A percentile compares a stretch with the other conserved stretches of the same genome.
Conservation (phyloP, 1,284 basidiomycete genomes). For the Fomitiporia mediterranea region DNA sequence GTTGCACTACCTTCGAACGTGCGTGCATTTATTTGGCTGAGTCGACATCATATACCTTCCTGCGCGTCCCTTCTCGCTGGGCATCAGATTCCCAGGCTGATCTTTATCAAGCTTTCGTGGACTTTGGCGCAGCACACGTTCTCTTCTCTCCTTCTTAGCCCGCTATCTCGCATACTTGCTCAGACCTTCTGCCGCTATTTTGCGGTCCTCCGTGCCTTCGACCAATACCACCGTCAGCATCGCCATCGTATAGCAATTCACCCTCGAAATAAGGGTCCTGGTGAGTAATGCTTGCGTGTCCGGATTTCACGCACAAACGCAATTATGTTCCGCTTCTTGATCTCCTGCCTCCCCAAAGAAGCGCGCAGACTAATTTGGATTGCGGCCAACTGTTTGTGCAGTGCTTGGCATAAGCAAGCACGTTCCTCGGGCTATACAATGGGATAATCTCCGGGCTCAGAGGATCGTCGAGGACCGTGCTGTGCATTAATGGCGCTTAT, state of each 20-base stretch:
- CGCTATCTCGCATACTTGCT: no score
- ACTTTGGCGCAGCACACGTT: not conserved
- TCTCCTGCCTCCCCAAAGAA: not conserved
- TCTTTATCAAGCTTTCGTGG: slow-evolving; percentile 6
- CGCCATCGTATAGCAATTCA: slow-evolving; percentile 5
- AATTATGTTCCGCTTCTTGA: not conserved
- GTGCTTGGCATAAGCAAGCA: not conserved
- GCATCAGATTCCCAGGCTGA: slow-evolving; percentile 7
- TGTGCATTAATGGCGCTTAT: no score
- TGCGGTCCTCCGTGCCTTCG: not conserved
- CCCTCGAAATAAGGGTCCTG: not conserved
- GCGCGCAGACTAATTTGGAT: no score
- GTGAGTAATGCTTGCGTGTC: slow-evolving; percentile 7
- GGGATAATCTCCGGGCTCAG: not conserved
- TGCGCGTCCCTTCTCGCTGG: not conserved
- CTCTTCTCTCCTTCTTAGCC: not conserved
- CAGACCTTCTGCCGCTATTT: no score
- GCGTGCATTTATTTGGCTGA: slow-evolving; percentile 1
- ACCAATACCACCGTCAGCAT: not conserved
- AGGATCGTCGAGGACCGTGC: not conserved
- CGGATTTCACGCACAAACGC: not conserved
- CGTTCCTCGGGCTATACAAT: not conserved
- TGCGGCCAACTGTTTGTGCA: not conserved
- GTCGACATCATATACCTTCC: slow-evolving; percentile 3
- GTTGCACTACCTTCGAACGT: slow-evolving; percentile 2